Evolutionary conservation across 225 moss, liverwort and hornwort species (phyloP).

Genomic region (Thuidium tamariscinum): DNA sequence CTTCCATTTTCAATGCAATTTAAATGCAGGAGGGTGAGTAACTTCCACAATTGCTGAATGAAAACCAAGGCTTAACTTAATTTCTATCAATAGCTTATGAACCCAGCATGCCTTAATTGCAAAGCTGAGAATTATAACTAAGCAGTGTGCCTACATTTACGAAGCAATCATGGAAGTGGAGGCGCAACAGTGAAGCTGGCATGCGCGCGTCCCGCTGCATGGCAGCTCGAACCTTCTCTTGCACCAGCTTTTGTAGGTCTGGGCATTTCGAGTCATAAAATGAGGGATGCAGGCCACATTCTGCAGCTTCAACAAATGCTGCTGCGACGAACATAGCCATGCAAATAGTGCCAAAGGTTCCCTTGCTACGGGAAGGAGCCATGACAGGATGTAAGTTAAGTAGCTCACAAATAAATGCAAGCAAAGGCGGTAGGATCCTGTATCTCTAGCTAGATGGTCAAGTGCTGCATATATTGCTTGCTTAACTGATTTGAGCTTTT

Average conservation of each 20-base stretch:
- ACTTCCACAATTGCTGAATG: neutral
- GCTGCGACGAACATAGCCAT: neutral
- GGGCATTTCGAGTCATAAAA: constrained; percentile 27
- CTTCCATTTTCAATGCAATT: neutral
- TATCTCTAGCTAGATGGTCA: neutral
- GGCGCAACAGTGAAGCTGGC: constrained; percentile 34
- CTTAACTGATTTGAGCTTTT: neutral
- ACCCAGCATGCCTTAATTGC: too few species aligned
- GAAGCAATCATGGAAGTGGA: constrained; percentile 54
- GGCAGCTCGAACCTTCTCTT: constrained; percentile 4
- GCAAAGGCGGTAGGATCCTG: neutral
- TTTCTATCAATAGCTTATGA: neutral
- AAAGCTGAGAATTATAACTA: neutral
- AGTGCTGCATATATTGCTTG: neutral
- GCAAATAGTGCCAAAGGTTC: neutral
- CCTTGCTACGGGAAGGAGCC: neutral
- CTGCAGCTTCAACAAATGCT: neutral
- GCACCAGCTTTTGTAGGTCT: constrained; percentile 19
- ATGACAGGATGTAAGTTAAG: neutral
- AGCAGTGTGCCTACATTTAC: constrained; percentile 11
- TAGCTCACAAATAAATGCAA: neutral
- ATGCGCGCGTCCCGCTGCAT: constrained; percentile 19
- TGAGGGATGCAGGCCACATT: neutral
- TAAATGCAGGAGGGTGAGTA: neutral
- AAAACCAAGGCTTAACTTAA: neutral